Conservation (phyloP, 495 filamentous ascomycete genomes). For the Eremomyces bilateralis region DNA sequence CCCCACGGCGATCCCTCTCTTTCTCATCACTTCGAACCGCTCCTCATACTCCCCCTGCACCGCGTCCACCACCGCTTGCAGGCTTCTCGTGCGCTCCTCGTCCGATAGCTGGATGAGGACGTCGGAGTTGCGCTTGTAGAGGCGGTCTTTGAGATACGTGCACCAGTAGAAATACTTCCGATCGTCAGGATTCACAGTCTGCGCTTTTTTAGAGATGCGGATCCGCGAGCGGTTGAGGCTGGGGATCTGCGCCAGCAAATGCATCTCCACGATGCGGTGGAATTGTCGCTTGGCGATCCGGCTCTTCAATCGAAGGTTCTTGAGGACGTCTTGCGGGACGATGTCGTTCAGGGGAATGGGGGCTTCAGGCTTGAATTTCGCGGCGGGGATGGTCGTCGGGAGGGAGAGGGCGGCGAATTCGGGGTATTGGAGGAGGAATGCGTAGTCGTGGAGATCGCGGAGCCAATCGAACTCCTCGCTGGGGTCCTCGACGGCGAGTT, state of each 20-base stretch:
- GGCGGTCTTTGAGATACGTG: conserved; percentile 56
- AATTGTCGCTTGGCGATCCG: conserved; percentile 86
- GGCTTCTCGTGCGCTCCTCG: conserved; percentile 38
- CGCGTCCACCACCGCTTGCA: conserved; percentile 63
- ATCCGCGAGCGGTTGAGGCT: conserved; percentile 32
- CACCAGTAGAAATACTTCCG: conserved; percentile 60
- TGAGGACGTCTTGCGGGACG: conserved; percentile 33
- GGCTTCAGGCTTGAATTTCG: conserved; percentile 9
- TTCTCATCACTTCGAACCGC: conserved; percentile 32
- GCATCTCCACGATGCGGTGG: conserved; percentile 66
- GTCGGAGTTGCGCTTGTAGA: conserved; percentile 61
- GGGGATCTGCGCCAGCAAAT: conserved; percentile 57
- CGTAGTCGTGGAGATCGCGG: conserved; percentile 62
- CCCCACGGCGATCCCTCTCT: background rate
- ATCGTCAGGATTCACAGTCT: conserved; percentile 31
- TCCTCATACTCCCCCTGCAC: conserved; percentile 53
- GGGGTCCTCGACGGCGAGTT: conserved; percentile 89
- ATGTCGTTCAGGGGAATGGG: conserved; percentile 39
- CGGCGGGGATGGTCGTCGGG: conserved; percentile 22
- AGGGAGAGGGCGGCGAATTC: conserved; percentile 31
- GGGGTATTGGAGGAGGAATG: conserved; percentile 33
- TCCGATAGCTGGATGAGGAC: conserved; percentile 57
- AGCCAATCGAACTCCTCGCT: conserved; percentile 87
- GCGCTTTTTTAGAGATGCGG: conserved; percentile 34
- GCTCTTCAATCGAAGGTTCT: conserved; percentile 35